These are phyloP conservation scores for Fusarium piperis DNA, from an alignment of 2,329 filamentous ascomycete genomes.

Conservation along the genomic window DNA sequence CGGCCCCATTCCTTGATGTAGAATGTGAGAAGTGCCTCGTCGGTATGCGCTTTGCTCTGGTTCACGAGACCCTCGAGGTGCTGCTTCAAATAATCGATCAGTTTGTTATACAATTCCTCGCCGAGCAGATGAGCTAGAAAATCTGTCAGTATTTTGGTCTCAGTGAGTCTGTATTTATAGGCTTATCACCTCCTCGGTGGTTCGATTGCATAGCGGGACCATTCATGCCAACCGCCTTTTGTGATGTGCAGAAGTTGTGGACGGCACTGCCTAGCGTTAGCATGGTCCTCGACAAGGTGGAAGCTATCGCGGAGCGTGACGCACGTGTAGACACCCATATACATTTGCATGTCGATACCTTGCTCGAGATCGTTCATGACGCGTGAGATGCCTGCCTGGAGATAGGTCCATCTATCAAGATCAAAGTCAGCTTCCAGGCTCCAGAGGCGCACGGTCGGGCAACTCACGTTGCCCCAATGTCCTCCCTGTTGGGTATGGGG, in stretches of 20 bases:
- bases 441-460: background rate
- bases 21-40: slow-evolving; percentile 89
- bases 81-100: slow-evolving; percentile 83
- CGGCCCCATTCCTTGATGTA: slow-evolving; percentile 98
- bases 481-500: slow-evolving; percentile 68
- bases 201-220: slow-evolving; percentile 51
- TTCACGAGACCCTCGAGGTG: slow-evolving; percentile 79
- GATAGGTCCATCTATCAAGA: slow-evolving; percentile 80
- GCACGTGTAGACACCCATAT: slow-evolving; percentile 96
- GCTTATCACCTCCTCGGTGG: slow-evolving; percentile 68
- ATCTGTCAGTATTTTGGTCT: slow-evolving; percentile 19
- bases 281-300: background rate
- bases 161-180: background rate
- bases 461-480: slow-evolving; percentile 62
- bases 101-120: slow-evolving; percentile 93
- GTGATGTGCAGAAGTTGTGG: slow-evolving; percentile 98
- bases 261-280: slow-evolving; percentile 73
- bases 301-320: slow-evolving; percentile 13
- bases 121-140: slow-evolving; percentile 85
- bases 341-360: slow-evolving; percentile 94
- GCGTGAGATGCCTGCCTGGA: slow-evolving; percentile 86
- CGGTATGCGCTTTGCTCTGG: slow-evolving; percentile 80
- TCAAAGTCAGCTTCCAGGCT: slow-evolving; percentile 33
- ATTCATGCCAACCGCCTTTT: slow-evolving; percentile 81
- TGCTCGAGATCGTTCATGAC: slow-evolving; percentile 94